Conservation (phyloP, 768 basidiomycete species). For the Kwoniella europaea region DNA sequence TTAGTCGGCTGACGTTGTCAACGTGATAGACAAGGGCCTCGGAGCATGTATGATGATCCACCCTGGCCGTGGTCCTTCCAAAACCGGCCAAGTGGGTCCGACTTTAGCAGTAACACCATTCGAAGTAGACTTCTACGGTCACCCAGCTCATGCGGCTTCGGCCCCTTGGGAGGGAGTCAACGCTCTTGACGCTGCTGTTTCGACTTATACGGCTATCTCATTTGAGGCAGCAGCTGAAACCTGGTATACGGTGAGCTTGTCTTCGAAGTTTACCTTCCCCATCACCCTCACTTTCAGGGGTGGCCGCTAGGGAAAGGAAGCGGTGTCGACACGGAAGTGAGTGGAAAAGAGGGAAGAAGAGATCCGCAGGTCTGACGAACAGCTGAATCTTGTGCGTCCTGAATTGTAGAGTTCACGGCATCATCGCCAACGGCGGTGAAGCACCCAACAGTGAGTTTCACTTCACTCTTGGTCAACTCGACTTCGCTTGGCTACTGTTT, state of each 20-base stretch:
- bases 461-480: too few relatives aligned
- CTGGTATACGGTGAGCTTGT: constrained; percentile 67
- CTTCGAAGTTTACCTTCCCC: not conserved
- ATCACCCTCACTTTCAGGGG: not conserved
- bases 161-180: constrained; percentile 37
- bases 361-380: not conserved
- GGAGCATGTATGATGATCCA: constrained; percentile 49
- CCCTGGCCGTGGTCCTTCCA: constrained; percentile 15
- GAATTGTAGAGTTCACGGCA: constrained; percentile 66
- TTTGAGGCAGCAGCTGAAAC: constrained; percentile 86
- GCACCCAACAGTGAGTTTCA: constrained; percentile 68
- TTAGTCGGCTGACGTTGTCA: too few relatives aligned
- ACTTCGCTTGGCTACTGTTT: not conserved
- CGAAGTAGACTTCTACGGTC: constrained; percentile 34
- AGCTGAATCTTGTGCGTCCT: not conserved
- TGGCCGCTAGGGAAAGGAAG: too few relatives aligned
- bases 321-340: not conserved
- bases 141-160: constrained; percentile 39
- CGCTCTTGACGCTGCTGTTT: constrained; percentile 73
- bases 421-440: constrained; percentile 74
- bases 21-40: constrained; percentile 28
- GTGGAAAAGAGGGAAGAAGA: not conserved
- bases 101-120: constrained; percentile 24
- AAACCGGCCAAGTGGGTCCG: constrained; percentile 15
- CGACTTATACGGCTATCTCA: constrained; percentile 80